Evolutionary conservation across 805 yeast species (phyloP), one percentile per base, ranked within the genome.

Genomic region (Nakazawaea sp.): DNA sequence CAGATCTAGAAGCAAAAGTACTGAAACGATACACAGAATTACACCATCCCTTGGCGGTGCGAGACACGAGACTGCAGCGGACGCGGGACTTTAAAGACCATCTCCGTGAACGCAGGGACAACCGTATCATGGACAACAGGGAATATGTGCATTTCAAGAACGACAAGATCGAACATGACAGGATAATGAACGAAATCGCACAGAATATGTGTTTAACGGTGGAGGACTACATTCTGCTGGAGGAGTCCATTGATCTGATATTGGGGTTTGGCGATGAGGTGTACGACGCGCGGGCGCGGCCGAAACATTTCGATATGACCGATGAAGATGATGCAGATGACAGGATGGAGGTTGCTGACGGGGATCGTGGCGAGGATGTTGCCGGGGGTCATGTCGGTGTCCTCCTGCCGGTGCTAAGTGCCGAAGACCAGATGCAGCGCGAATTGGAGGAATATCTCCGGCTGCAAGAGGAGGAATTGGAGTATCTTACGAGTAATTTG

Each of bases 401-500:
- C 7, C 10, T 8, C 15, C 13, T 13, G 16, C 28, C 28, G 8
- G 13, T 12, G 16, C 7, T 26, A 15, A 28, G 5, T 7, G 23
- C 7, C 15, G 39, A 33, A n/a, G 41, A 41, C 8, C 34, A 18
- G 33, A 28, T 33, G 15, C 24, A 31, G n/a, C 11, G 12, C 18
- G 47, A 46, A 34, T 31, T 46, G 27, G 49, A 46, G 17, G 47
- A 44, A n/a, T 27, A 30, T 33, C 15, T 44, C 16, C 21, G 37
- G 15, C 32, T 35, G 2, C 45, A 46, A 27, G 35, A 44, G 18
- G 43, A 40, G 24, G 47, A 46, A 29, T 24, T 46, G 36, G 47
- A 46, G 17, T 23, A 23, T 18, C 25, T 46, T 13, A 35, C 38
- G 2, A 32, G 33, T 7, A 34, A 41, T 20, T 27, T 43, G 40